These are phyloP conservation scores for Auxenochlorella protothecoides DNA, from an alignment of 139 green algal species.

Conservation along the genomic window DNA sequence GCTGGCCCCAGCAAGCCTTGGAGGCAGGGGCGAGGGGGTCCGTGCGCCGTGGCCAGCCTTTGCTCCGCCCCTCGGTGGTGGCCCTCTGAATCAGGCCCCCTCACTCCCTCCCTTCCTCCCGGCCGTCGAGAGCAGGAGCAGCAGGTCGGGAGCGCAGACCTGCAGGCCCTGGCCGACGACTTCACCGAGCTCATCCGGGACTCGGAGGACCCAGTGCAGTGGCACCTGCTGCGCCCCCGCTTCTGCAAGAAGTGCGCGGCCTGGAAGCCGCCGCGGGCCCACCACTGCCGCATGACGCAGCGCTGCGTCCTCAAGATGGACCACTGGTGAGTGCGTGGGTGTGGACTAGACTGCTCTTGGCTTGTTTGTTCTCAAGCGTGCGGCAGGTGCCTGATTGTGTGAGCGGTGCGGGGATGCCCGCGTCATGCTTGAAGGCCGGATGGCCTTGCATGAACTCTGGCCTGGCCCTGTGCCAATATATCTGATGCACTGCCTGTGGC, in stretches of 20 bases:
- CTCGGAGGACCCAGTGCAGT: no score
- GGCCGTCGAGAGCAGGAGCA: not conserved
- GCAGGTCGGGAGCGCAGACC: not conserved
- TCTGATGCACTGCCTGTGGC: not conserved
- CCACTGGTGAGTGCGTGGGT: constrained; percentile 48
- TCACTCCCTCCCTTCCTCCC: no score
- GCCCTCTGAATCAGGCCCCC: no score
- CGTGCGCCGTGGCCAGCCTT: no score
- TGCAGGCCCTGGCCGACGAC: no score
- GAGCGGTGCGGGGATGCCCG: no score
- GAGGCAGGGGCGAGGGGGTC: not conserved
- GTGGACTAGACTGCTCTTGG: not conserved
- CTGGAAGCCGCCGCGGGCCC: constrained; percentile 82
- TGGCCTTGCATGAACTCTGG: not conserved
- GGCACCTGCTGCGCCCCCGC: constrained; percentile 16
- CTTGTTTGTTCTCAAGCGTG: no score
- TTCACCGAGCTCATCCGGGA: no score
- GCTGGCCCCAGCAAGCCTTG: not conserved
- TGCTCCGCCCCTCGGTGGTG: no score
- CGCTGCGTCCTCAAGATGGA: constrained; percentile 90
- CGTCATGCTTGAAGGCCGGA: no score
- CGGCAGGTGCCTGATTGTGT: not conserved
- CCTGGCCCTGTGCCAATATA: constrained; percentile 27
- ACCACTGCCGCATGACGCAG: constrained; percentile 84
- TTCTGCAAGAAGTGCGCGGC: constrained; percentile 45